Evolutionary conservation across 495 filamentous ascomycete genomes (phyloP), one percentile per base, ranked within the genome.

Genomic region (Neurospora sp.): DNA sequence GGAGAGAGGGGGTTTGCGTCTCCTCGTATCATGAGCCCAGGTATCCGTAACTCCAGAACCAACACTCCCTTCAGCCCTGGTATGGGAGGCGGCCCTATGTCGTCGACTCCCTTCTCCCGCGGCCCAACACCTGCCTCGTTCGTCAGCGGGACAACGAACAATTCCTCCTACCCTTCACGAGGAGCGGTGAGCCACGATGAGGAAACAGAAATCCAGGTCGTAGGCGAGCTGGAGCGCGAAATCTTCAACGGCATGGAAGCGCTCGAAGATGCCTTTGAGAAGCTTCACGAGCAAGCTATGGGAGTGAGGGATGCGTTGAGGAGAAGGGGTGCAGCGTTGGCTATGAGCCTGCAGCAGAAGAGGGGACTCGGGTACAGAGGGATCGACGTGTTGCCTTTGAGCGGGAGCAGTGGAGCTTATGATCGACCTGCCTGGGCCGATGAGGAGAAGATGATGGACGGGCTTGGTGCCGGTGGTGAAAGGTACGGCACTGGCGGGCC

Each of bases 221-320:
- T 98, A 10, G 95, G 93, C 2, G 93, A 97, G 79, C 88, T 99
- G 45, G 96, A 99, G 78, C 90, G 93, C 6, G 94, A 97, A 75
- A 97, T 99, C 74, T 97, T 92, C 83, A 87, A 88, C 38, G 91
- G 93, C 59, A 97, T 99, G 92, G 96, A 98, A 81, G 89, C 91
- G 16, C 88, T 99, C 40, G 96, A 98, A 81, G 92, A 97, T 79
- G 94, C 96, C 4, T 97, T 99, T 75, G 96, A 98, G 83, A 91
- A 89, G 61, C 88, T 99, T 40, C 96, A 99, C 77, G 85, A 86
- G 76, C 91, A 90, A 77, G 94, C 96, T 18, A 93, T 98, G 77
- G 79, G 84, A 0, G 92, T 99, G 20, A 91, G 96, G 0, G 89
- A 88, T 16, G 87, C 90, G 3, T 87, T 98, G 3, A 90, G 94